Evolutionary conservation across 306 rosid genomes (phyloP).

Genomic region (Benincasa hispida): DNA sequence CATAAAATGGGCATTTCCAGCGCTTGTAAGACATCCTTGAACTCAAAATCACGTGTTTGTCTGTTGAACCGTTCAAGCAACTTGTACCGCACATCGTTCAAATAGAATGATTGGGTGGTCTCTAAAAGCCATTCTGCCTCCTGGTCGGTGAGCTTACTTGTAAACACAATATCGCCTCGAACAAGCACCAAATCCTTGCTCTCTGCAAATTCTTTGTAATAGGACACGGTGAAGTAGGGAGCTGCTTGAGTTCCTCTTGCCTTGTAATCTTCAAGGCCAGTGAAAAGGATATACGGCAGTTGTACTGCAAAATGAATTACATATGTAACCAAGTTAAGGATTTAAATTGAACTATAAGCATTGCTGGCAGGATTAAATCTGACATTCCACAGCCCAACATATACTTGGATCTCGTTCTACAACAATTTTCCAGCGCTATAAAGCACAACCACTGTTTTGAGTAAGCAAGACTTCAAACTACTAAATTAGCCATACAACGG

Average conservation of each 20-base stretch:
- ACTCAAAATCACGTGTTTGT: slow-evolving; percentile 78
- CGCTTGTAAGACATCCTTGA: slow-evolving; percentile 75
- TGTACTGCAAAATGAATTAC: slow-evolving; percentile 43
- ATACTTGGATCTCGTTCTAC: background rate
- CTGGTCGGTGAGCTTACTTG: slow-evolving; percentile 63
- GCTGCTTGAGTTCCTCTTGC: slow-evolving; percentile 89
- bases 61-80: slow-evolving; percentile 78
- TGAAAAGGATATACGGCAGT: slow-evolving; percentile 64
- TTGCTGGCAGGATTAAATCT: background rate
- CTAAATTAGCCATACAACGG: too few species aligned
- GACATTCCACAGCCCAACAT: background rate
- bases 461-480: background rate
- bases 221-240: slow-evolving; percentile 62
- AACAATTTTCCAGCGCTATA: background rate
- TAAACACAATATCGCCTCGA: slow-evolving; percentile 71
- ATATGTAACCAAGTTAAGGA: background rate
- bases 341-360: background rate
- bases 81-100: slow-evolving; percentile 63
- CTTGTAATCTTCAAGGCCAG: slow-evolving; percentile 92
- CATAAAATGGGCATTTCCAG: slow-evolving; percentile 62
- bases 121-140: slow-evolving; percentile 86
- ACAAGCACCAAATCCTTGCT: slow-evolving; percentile 76
- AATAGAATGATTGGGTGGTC: slow-evolving; percentile 67
- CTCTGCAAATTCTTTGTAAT: slow-evolving; percentile 75
- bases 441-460: background rate